phyloP scores from a whole-genome alignment of 2,329 filamentous ascomycete species.

The Cercospora citrullina region DNA sequence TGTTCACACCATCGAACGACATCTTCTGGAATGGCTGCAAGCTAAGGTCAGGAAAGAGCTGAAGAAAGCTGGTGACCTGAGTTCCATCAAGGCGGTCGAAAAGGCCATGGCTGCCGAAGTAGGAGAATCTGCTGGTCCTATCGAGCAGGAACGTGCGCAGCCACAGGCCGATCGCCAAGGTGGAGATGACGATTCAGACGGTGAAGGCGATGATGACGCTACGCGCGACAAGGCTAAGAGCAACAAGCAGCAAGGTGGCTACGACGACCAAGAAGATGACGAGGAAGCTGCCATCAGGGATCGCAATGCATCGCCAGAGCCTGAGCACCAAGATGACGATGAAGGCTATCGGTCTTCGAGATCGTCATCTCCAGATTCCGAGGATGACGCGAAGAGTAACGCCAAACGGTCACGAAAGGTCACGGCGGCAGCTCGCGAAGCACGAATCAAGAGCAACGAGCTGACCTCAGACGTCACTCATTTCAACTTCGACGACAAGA shows the following conservation, averaged over 20 bases:
- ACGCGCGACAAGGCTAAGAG: conserved; percentile 71
- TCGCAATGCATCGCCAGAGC: conserved; percentile 24
- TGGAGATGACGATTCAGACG: conserved; percentile 71
- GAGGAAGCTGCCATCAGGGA: conserved; percentile 75
- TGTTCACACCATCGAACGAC: conserved; percentile 73
- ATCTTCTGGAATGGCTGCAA: conserved; percentile 72
- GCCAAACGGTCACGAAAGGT: conserved; percentile 37
- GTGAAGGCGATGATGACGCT: conserved; percentile 55
- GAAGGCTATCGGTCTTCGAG: conserved; percentile 52
- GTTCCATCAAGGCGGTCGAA: conserved; percentile 53
- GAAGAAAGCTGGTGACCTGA: conserved; percentile 69
- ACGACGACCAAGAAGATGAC: conserved; percentile 90
- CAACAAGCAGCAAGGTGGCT: conserved; percentile 78
- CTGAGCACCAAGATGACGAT: conserved; percentile 56
- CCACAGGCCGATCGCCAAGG: conserved; percentile 51
- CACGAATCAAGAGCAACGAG: conserved; percentile 61
- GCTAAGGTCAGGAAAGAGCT: conserved; percentile 73
- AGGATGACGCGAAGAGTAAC: conserved; percentile 31
- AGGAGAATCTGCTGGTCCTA: conserved; percentile 60
- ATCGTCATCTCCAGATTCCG: conserved; percentile 37
- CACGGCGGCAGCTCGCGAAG: conserved; percentile 56
- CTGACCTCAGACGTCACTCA: conserved; percentile 65
- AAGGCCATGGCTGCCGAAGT: conserved; percentile 73
- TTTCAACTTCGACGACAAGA: conserved; percentile 76
- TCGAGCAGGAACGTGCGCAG: conserved; percentile 52